phyloP scores from a whole-genome alignment of 2,329 filamentous ascomycete genomes.

The Apiospora aurea region DNA sequence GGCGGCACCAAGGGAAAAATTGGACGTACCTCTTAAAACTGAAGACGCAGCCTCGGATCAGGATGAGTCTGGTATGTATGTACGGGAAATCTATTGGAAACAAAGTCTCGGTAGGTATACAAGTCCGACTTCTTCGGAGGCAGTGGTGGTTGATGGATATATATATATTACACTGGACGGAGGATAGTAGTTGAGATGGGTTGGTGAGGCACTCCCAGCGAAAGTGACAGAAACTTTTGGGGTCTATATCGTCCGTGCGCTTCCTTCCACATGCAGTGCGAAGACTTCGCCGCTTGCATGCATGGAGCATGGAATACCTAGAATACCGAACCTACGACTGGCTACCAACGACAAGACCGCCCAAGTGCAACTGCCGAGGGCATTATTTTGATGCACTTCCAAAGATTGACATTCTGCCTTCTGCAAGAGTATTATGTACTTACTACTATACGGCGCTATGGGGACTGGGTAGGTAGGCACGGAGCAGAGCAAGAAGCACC shows the following conservation, averaged over 20 bases:
- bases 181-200: constrained; percentile 4
- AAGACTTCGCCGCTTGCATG: not conserved
- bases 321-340: not conserved
- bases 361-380: not conserved
- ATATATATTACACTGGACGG: constrained; percentile 1
- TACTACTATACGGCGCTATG: too few species aligned
- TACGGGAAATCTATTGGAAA: not conserved
- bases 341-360: not conserved
- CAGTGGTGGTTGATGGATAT: constrained; percentile 6
- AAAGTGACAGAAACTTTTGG: constrained; percentile 8
- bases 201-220: constrained; percentile 10
- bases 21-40: not conserved
- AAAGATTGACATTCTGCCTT: not conserved
- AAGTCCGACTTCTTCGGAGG: constrained; percentile 25
- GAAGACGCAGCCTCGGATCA: not conserved
- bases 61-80: not conserved
- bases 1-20: not conserved
- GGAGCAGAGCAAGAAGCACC: not conserved
- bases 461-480: too few species aligned
- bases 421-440: not conserved
- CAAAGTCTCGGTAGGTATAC: constrained; percentile 30
- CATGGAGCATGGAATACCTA: not conserved
- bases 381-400: not conserved
- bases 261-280: not conserved
- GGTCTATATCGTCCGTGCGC: not conserved